Evolutionary conservation across 441 rosid genomes (phyloP), one percentile per base, ranked within the genome.

Genomic region (Biscutella laevigata): DNA sequence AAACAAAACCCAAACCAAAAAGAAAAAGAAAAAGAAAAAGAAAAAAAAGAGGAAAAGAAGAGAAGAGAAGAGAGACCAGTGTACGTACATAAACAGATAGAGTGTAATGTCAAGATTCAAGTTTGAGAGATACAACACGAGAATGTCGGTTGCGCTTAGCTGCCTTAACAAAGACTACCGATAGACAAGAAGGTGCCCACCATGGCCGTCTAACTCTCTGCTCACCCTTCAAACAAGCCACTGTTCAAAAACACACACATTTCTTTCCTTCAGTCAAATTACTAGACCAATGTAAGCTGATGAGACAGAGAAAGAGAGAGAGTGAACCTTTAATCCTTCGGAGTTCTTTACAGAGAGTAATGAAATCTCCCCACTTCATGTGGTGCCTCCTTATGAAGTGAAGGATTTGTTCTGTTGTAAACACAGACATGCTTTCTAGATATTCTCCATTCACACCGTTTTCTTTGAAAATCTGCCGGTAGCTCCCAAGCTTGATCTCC

Each of bases 311-410:
- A 16, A n/a, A 45, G 26, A 19, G 50, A 16, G 45, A 45, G 13
- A 7, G 7, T n/a, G 39, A 48, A 92, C 97, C 99, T 84, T 92
- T 92, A 46, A 92, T 92, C 64, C 97, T 71, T 69, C 99, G 74
- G 64, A 92, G 97, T 71, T 92, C 99, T 84, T 86, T 88, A 63
- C 99, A 88, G 46, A 92, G 81, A 0, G 90, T 92, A 56, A 92
- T 92, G 78, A 92, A 92, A 74, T 92, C 99, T 41, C 99, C 99
- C 99, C 99, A 92, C 56, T 92, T 92, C 99, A 92, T 92, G 82
- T 92, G 99, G 76, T 96, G 90, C 67, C 89, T 82, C 62, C 99
- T 81, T 69, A 88, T 92, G 81, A 92, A 92, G 60, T 89, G 83
- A 67, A 92, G 91, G 73, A 92, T 92, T 74, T 91, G 98, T 61